phyloP scores from a whole-genome alignment of 352 stramenopile species.

The Hyaloperonospora arabidopsidis region DNA sequence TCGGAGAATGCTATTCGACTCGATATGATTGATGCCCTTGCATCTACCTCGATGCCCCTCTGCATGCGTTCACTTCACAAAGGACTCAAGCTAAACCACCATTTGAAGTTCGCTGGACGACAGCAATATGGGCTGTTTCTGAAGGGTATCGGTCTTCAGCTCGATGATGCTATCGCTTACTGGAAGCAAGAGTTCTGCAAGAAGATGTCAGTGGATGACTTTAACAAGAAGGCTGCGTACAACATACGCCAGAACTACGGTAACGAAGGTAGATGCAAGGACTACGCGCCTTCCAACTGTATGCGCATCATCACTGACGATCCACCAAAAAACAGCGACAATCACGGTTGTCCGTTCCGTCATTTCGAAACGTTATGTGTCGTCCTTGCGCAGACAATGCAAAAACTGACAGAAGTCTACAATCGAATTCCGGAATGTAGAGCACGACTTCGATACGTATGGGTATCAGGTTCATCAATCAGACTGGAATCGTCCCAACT shows the following conservation, averaged over 20 bases:
- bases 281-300: slow-evolving; percentile 95
- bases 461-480: no score
- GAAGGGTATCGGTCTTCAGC: slow-evolving; percentile 92
- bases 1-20: slow-evolving; percentile 75
- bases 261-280: slow-evolving; percentile 97
- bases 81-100: slow-evolving; percentile 90
- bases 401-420: slow-evolving; percentile 58
- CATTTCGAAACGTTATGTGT: slow-evolving; percentile 91
- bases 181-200: slow-evolving; percentile 92
- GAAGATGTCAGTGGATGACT: slow-evolving; percentile 94
- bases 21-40: slow-evolving; percentile 88
- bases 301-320: slow-evolving; percentile 97
- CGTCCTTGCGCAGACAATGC: slow-evolving; percentile 87
- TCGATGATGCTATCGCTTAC: slow-evolving; percentile 95
- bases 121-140: slow-evolving; percentile 98
- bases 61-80: slow-evolving; percentile 96
- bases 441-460: no score
- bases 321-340: slow-evolving; percentile 88
- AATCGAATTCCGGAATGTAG: no score
- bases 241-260: slow-evolving; percentile 99
- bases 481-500: no score
- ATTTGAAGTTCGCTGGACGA: slow-evolving; percentile 95
- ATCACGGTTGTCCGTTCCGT: slow-evolving; percentile 98
- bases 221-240: slow-evolving; percentile 98
- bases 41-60: slow-evolving; percentile 91